Base-by-base conservation (phyloP, 23 red algal species). In the Gracilaria gracilis region DNA sequence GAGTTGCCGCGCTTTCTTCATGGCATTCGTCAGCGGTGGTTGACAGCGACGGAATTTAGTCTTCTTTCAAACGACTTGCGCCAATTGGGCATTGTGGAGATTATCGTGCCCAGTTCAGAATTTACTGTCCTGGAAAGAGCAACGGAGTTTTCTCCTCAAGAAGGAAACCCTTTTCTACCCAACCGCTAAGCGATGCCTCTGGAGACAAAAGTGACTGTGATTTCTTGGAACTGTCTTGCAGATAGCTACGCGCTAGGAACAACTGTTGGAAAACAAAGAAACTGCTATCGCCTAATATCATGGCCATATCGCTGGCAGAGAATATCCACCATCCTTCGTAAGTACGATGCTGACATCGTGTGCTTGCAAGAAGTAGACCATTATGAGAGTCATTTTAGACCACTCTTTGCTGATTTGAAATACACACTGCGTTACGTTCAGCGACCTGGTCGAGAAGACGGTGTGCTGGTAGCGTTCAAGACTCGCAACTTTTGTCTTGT, bases 181-280 rank as follows among this genome's bases (percentile, higher is more conserved):
- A 7, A 11, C 42, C 42, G 11, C 11, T 46, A 11, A 11, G 42
- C 42, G 42, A 76, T 76, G 71, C 71, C 38, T n/a, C 71, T 11
- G 6, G 6, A 9, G 38, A 42, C 46, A 2, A 29, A 25, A 4
- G 23, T 87, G 16, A 70, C 64, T 15, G 61, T 87, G n/a, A 7
- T 87, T 8, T 87, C 83, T 17, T 87, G 83, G 83, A 87, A 87
- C 83, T 87, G 83, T 57, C 83, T 87, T 36, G 83, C 83, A 67
- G 83, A 87, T 40, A 75, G n/a, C 47, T 87, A 87, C 51, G 55
- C 66, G 46, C 65, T 69, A 0, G 83, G 61, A 72, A 64, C 80
- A 13, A 66, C 13, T n/a, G 61, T 83, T 9, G 54, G 80, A 32
- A 44, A 59, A 14, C 33, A 44, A 44, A 73, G 5, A 44, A 55